Conservation (phyloP, 768 basidiomycete species). For the Mycena rebaudengoi region DNA sequence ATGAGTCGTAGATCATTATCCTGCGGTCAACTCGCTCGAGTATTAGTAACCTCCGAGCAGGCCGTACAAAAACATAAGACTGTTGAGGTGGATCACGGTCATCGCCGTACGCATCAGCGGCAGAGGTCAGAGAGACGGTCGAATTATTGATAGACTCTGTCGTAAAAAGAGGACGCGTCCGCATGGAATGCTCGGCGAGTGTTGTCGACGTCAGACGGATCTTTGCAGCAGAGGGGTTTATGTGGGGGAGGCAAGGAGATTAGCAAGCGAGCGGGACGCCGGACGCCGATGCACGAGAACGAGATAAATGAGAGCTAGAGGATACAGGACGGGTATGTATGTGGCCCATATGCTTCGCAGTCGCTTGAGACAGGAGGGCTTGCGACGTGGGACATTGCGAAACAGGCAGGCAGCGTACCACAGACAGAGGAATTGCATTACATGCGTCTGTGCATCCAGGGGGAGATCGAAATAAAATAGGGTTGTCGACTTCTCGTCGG, state of each 20-base stretch:
- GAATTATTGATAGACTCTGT: constrained; percentile 10
- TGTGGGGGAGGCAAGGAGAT: background rate
- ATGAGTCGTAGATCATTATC: too few species aligned
- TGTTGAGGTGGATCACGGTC: background rate
- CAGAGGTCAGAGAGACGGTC: background rate
- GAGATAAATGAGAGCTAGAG: background rate
- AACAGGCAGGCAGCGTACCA: too few species aligned
- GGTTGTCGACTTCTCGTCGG: too few species aligned
- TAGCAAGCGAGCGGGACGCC: background rate
- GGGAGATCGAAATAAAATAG: too few species aligned
- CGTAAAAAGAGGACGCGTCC: background rate
- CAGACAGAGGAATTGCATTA: too few species aligned
- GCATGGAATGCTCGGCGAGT: background rate
- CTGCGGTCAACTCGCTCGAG: too few species aligned
- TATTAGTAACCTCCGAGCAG: constrained; percentile 10
- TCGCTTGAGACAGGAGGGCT: constrained; percentile 12
- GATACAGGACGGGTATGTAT: background rate
- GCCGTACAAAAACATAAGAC: constrained; percentile 13
- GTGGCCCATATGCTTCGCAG: background rate
- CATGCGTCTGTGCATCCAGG: too few species aligned
- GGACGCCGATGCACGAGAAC: background rate
- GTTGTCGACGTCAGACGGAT: background rate
- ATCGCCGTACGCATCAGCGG: constrained; percentile 8
- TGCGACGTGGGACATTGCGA: constrained; percentile 7
- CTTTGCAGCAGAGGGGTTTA: background rate